These are phyloP conservation scores for Blastocystis sp. DNA, from an alignment of 352 stramenopile species.

Conservation along the genomic window DNA sequence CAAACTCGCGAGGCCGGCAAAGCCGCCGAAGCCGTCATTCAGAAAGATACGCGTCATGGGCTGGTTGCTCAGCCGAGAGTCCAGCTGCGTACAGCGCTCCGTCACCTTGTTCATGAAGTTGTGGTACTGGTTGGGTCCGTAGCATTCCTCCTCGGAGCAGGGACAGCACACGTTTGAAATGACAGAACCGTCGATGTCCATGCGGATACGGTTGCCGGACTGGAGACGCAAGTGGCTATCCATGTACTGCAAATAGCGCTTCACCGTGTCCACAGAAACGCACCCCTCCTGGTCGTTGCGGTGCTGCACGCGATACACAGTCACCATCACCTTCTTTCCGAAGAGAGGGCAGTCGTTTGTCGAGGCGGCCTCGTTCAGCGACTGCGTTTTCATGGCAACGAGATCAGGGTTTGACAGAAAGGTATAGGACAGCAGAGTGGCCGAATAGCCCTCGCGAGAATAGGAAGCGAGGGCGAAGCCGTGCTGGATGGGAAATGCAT, in stretches of 20 bases:
- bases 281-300: conserved; percentile 43
- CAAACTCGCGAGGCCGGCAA: conserved; percentile 50
- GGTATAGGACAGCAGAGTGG: conserved; percentile 3
- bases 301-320: conserved; percentile 57
- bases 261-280: conserved; percentile 10
- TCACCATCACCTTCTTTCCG: conserved; percentile 63
- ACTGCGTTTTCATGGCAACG: neutral
- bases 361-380: neutral
- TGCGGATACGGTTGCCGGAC: conserved; percentile 30
- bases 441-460: neutral
- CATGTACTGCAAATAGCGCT: conserved; percentile 55
- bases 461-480: conserved; percentile 30
- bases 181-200: conserved; percentile 52
- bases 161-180: conserved; percentile 62
- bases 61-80: conserved; percentile 5
- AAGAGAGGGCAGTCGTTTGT: conserved; percentile 59
- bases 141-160: conserved; percentile 55
- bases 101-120: conserved; percentile 61
- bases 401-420: conserved; percentile 44
- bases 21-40: conserved; percentile 42
- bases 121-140: conserved; percentile 41
- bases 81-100: neutral
- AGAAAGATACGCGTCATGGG: conserved; percentile 60
- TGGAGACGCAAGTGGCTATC: conserved; percentile 45
- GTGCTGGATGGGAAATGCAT: conserved; percentile 15